Percentiles rank a stretch among this genome's conserved stretches.
Conservation (phyloP, 2,329 filamentous ascomycete genomes). For the Cladosporium sp. region DNA sequence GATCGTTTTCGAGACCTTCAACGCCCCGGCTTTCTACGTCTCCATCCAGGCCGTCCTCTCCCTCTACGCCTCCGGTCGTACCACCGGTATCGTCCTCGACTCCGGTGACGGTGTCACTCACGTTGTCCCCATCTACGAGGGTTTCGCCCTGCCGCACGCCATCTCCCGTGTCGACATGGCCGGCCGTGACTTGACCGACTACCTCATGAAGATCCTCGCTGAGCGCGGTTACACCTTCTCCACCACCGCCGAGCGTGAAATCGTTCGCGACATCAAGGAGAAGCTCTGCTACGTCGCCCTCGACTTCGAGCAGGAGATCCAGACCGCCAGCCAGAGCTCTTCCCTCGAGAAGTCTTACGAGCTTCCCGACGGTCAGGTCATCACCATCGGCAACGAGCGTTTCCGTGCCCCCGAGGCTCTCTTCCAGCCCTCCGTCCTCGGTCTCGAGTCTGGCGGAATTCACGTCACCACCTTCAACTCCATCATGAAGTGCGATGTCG, state of each 20-base stretch:
- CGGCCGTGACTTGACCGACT: conserved; percentile 99
- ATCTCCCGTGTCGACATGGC: conserved; percentile 99
- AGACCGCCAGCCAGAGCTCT: conserved; percentile 98
- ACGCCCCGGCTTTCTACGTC: conserved; percentile 99
- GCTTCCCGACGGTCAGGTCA: conserved; percentile 98
- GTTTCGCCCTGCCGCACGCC: conserved; percentile 99
- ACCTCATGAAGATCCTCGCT: conserved; percentile 99
- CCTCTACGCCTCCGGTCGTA: conserved; percentile 99
- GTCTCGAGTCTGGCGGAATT: conserved; percentile 98
- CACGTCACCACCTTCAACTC: conserved; percentile 99
- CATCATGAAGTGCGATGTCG: conserved; percentile 99
- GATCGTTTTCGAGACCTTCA: conserved; percentile 99
- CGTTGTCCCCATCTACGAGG: conserved; percentile 99
- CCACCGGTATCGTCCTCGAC: conserved; percentile 99
- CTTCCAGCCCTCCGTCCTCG: conserved; percentile 97
- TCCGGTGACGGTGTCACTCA: conserved; percentile 99
- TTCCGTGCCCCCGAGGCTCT: conserved; percentile 99
- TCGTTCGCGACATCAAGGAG: conserved; percentile 99
- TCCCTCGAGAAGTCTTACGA: conserved; percentile 99
- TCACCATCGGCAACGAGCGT: conserved; percentile 99
- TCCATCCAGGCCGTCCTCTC: conserved; percentile 99
- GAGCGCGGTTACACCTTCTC: conserved; percentile 99
- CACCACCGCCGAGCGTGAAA: conserved; percentile 99
- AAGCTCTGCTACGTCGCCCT: conserved; percentile 99
- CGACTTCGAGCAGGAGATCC: conserved; percentile 99